Evolutionary conservation across 1,139 yeast species (phyloP), one percentile per base, ranked within the genome.

Genomic region (Magnusiomyces magnusii): DNA sequence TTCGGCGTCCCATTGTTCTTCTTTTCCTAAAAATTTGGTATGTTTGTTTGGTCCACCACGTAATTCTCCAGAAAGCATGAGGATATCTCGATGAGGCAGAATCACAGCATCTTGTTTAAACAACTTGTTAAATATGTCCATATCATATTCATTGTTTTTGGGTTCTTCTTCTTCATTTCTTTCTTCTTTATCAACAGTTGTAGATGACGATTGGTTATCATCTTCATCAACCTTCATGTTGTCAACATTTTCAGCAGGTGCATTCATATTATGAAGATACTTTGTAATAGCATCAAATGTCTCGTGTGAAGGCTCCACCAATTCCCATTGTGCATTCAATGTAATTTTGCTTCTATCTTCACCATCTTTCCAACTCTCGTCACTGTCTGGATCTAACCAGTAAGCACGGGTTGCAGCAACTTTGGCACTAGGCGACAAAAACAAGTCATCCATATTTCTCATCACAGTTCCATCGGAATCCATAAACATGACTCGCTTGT

Each of bases 1-100:
- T n/a, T 44, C 24, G 21, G 57, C 56, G 44, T 60, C 53, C 63
- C 63, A 61, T 15, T 3, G 24, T 3, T 49, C 56, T 39, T 9
- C 3, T 5, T 39, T 17, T 21, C 60, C 63, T 53, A 60, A 24
- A 34, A 53, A 57, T n/a, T 50, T 28, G 19, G 24, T n/a, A 47
- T 59, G 61, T 51, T 66, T 63, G 52, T 58, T 41, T 58, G 75
- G 47, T 3, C 23, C 31, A 13, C 25, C 75, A 49, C 75, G 71
- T 59, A 80, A 77, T 61, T 80, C 84, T 3, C 83, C 83, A 0
- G 82, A 75, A 25, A 80, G 66, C 1, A 80, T 75, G 1, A 80
- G 81, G 63, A 80, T 79, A 2, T 74, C 71, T 34, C 73, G 67
- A 65, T 79, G 83, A 1, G 83, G 82, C 44, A 80, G 63, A 1